Evolutionary conservation across 169 alveolate genomes (phyloP), one percentile per base, ranked within the genome.

Genomic region (Theileria orientalis): DNA sequence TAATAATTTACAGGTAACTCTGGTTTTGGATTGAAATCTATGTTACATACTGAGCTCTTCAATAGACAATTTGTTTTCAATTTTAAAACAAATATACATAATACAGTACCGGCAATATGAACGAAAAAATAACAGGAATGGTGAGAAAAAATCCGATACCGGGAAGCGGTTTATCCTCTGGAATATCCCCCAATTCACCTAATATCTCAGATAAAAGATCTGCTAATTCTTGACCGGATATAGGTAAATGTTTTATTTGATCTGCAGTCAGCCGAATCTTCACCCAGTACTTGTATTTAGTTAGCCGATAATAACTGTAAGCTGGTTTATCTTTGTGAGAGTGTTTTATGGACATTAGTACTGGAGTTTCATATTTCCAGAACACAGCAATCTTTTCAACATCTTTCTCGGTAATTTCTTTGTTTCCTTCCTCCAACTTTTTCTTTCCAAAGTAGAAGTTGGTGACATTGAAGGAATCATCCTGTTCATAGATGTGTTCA

Each of bases 311-410:
- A 44, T 62, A 62, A 44, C 13, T 29, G 60, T 6, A 44, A 16
- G 35, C 16, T 23, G 14, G 13, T 16, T 62, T 62, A 30, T 62
- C 21, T 8, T 51, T 21, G 25, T 40, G 27, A 25, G 44, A 33
- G 29, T 62, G 72, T 14, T 44, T 62, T 19, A 62, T n/a, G 72
- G 13, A 44, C 3, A 62, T 3, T 16, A 62, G 56, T 1, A 62
- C 40, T 2, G 72, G 72, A 62, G 72, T 62, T 8, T 40, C 72
- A 62, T 6, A 23, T 44, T 62, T 62, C 72, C 72, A 62, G 56
- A 62, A 35, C 13, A 62, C 72, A 23, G 46, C 57, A 0, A 62
- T 13, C 32, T 40, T 44, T 19, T 40, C 57, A 30, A 62, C 72
- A 13, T 25, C 44, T 21, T 40, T 42, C 0, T 21, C 41, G 72